Evolutionary conservation across 2,329 filamentous ascomycete genomes (phyloP), one percentile per base, ranked within the genome.

Genomic region (Aspergillus floridensis): DNA sequence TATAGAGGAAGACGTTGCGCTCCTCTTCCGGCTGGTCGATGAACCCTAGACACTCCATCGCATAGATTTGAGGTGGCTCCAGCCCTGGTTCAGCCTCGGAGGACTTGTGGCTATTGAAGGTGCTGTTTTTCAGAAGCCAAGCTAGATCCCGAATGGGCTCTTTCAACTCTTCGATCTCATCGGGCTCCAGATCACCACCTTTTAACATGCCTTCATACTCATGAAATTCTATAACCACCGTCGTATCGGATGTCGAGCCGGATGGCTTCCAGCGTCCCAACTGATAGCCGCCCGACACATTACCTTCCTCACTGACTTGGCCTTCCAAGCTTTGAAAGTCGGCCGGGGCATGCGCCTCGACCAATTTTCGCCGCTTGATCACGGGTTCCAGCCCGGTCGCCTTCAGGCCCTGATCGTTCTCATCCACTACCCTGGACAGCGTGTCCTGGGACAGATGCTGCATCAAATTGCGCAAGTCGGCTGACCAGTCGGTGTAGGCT

Each of bases 381-480:
- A 71, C 66, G 3, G 64, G 61, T 47, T 70, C 68, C 24, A 71
- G 57, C 6, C 68, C 69, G 29, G 62, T 70, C 5, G 58, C 60
- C 52, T 67, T 64, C n/a, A 70, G 31, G 11, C 63, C 62, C 38
- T 62, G 49, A 3, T 24, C 50, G 1, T 19, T n/a, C n/a, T 32
- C 46, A 29, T 60, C 58, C 6, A 63, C 64, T 3, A 63, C 55
- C 46, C 52, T 59, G 12, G 59, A 60, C 21, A 70, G 32, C 1
- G 64, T 63, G 6, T 70, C 66, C 49, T 71, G 67, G 5, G 64
- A 70, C 48, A 71, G 63, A 51, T 70, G 66, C 58, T 68, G 66
- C 68, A 73, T 73, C 19, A 73, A 29, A 38, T 70, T 66, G 11
- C 67, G 57, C 52, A 72, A 57, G 49, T 61, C 65, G 26, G 62